Evolutionary conservation across 768 basidiomycete species (phyloP), one percentile per base, ranked within the genome.

Genomic region (Tylopilus sp.): DNA sequence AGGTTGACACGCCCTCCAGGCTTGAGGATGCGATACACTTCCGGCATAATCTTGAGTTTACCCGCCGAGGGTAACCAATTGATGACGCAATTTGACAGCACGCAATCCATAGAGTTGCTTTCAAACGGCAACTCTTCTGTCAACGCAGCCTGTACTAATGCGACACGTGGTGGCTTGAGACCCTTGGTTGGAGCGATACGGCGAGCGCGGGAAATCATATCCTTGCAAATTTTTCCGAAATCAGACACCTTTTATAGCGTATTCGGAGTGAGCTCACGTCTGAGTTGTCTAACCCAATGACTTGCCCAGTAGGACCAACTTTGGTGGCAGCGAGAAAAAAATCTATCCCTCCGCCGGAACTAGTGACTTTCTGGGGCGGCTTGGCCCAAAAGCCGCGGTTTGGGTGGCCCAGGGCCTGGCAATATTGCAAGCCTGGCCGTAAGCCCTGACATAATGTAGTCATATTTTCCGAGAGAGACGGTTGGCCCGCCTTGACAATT

Each of bases 71-170:
- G 75, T 6, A 82, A 57, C 2, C 80, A 61, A 57, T 82, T 80
- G 59, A 82, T 63, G 3, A 81, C 79, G 47, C 81, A 82, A 59
- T 81, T 84, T 6, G 80, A 81, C 6, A 82, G 55, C 15, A 85
- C 66, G 51, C 79, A 82, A 54, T 84, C 79, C 17, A 82, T 70
- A 0, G 79, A 72, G 47, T 69, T 62, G 5, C 76, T 71, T 38
- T 67, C 62, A 48, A 83, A 72, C 1, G 81, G 83, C 2, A 82
- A 65, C 7, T 73, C 60, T 20, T 75, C 72, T 0, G 72, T 71
- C 22, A 80, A 61, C 2, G 65, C 57, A 0, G 74, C 68, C 21
- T 78, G 67, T 4, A 79, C 71, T 54, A 83, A 82, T 0, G 75
- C 66, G 23, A 79, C 79, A 5, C 73, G 73, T 1, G 78, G 79